Evolutionary conservation across 164 flowering plant genomes (phyloP).

Genomic region (Taxillus chinensis): DNA sequence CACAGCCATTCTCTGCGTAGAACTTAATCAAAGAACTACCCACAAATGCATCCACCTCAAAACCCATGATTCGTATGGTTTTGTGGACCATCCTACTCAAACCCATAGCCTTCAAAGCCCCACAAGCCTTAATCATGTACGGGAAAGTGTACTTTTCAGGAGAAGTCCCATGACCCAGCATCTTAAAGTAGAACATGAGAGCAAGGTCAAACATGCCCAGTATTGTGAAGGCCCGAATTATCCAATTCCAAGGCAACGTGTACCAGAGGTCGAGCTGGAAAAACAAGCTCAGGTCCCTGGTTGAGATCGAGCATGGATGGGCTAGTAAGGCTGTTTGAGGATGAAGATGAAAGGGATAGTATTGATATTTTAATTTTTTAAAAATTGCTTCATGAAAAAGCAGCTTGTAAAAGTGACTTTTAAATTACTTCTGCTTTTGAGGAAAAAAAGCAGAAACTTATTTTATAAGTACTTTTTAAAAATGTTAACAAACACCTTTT

Average conservation of each 20-base stretch:
- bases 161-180: conserved; percentile 45
- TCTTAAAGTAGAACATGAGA: conserved; percentile 63
- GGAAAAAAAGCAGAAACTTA: too few species aligned
- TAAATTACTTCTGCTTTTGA: too few species aligned
- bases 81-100: conserved; percentile 43
- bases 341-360: too few species aligned
- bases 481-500: too few species aligned
- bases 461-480: too few species aligned
- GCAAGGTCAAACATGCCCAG: conserved; percentile 46
- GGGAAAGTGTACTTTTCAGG: conserved; percentile 84
- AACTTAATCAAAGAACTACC: conserved; percentile 70
- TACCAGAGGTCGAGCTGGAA: conserved; percentile 23
- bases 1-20: conserved; percentile 44
- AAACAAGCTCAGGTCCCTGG: too few species aligned
- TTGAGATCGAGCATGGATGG: too few species aligned
- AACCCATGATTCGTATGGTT: conserved; percentile 29
- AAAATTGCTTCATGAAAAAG: too few species aligned
- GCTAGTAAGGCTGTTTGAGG: too few species aligned
- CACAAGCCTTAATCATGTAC: conserved; percentile 64
- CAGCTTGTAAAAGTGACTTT: too few species aligned
- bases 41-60: conserved; percentile 52
- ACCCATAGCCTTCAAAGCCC: conserved; percentile 34
- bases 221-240: conserved; percentile 60
- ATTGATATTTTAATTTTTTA: too few species aligned
- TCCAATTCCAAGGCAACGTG: conserved; percentile 77